Evolutionary conservation across 2,329 filamentous ascomycete genomes (phyloP).

Genomic region (Fusarium sp.): DNA sequence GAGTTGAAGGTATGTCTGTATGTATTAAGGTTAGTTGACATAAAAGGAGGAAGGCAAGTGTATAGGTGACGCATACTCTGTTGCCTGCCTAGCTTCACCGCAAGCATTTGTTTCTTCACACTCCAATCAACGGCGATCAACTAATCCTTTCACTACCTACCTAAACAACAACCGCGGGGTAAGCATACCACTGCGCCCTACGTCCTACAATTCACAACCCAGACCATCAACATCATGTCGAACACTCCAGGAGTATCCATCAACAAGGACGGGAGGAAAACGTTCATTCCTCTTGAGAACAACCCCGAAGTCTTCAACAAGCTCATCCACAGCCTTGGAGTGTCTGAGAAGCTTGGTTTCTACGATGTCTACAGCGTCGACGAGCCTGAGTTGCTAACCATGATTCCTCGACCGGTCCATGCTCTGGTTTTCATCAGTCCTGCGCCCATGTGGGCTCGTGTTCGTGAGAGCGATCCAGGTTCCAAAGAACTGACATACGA

Average conservation of each 20-base stretch:
- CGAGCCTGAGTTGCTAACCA: conserved; percentile 79
- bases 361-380: conserved; percentile 87
- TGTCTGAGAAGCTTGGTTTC: conserved; percentile 77
- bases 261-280: conserved; percentile 48
- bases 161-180: conserved; percentile 15
- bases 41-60: background rate
- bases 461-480: conserved; percentile 47
- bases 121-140: conserved; percentile 6
- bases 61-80: conserved; percentile 29
- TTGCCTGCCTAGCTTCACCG: conserved; percentile 28
- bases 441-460: conserved; percentile 62
- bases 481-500: conserved; percentile 51
- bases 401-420: conserved; percentile 78
- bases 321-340: conserved; percentile 77
- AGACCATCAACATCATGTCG: conserved; percentile 26
- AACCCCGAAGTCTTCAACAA: conserved; percentile 84
- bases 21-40: background rate
- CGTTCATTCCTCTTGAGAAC: conserved; percentile 62
- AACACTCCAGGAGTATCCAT: conserved; percentile 34
- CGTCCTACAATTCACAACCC: background rate
- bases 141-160: background rate
- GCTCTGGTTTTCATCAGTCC: conserved; percentile 87
- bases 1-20: background rate
- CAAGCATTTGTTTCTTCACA: background rate
- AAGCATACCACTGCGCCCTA: conserved; percentile 1